These are phyloP conservation scores for Podaxis sp. DNA, from an alignment of 768 basidiomycete genomes.

Conservation along the genomic window DNA sequence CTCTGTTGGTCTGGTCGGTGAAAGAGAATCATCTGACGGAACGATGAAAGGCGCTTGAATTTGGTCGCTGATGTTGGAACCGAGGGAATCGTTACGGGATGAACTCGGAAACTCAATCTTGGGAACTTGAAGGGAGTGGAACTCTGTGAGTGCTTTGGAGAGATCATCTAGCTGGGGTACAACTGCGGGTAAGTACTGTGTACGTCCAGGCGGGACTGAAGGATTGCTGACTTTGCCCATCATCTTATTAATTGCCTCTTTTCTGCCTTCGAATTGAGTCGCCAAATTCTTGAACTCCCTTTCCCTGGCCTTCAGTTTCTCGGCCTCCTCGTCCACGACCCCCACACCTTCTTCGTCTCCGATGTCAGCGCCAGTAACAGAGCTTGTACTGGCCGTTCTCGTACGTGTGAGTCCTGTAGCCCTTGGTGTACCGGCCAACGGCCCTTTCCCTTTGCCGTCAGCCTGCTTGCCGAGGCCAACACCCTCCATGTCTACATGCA, in stretches of 20 bases:
- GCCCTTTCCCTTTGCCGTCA: slow-evolving; percentile 23
- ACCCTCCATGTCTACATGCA: slow-evolving; percentile 77
- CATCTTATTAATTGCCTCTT: slow-evolving; percentile 64
- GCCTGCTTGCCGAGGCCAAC: slow-evolving; percentile 40
- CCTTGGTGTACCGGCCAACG: slow-evolving; percentile 12
- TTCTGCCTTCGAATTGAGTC: slow-evolving; percentile 67
- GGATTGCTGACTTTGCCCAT: slow-evolving; percentile 61
- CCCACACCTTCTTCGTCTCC: slow-evolving; percentile 50
- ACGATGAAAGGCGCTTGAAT: not conserved
- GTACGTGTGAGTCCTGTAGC: not conserved
- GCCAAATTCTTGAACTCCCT: slow-evolving; percentile 68
- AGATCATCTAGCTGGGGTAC: slow-evolving; percentile 55
- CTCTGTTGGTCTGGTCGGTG: slow-evolving; percentile 11
- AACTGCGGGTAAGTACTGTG: slow-evolving; percentile 7
- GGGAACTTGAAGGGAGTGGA: slow-evolving; percentile 48
- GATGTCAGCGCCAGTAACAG: slow-evolving; percentile 30
- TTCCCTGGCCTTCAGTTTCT: slow-evolving; percentile 54
- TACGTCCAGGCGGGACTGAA: slow-evolving; percentile 7
- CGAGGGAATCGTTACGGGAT: slow-evolving; percentile 20
- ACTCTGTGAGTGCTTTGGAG: slow-evolving; percentile 45
- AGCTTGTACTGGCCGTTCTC: slow-evolving; percentile 23
- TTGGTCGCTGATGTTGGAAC: not conserved
- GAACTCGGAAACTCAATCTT: slow-evolving; percentile 38
- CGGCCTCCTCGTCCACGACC: slow-evolving; percentile 52
- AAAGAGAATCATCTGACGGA: slow-evolving; percentile 12